Percentiles rank a stretch among this genome's conserved stretches.
Evolutionary conservation across 495 filamentous ascomycete genomes (phyloP).

Genomic region (Chaetomium fimeti): DNA sequence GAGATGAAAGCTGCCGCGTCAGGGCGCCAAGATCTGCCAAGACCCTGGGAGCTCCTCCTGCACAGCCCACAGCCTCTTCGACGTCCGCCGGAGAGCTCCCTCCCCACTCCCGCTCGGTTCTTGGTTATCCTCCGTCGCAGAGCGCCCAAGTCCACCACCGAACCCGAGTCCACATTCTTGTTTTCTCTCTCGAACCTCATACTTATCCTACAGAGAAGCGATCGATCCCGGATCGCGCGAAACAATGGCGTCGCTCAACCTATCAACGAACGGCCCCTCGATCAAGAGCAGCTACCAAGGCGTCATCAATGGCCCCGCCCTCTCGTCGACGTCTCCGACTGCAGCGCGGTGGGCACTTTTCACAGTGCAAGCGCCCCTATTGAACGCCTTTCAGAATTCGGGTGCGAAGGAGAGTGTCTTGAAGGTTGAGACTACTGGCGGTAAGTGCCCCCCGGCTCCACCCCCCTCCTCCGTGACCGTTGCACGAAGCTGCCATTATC

Average conservation of each 20-base stretch:
- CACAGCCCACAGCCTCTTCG: conserved; percentile 22
- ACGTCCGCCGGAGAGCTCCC: conserved; percentile 21
- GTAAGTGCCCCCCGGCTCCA: conserved; percentile 50
- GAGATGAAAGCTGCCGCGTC: not conserved
- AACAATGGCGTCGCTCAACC: conserved; percentile 86
- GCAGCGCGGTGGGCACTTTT: conserved; percentile 82
- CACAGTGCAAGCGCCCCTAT: conserved; percentile 82
- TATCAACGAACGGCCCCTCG: conserved; percentile 84
- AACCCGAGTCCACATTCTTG: not conserved
- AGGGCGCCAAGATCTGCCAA: conserved; percentile 16
- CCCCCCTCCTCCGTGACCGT: conserved; percentile 9
- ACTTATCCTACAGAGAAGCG: conserved; percentile 2
- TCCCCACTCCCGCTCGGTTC: conserved; percentile 15
- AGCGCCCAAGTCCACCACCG: not conserved
- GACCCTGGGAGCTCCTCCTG: conserved; percentile 10
- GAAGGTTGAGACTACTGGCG: conserved; percentile 89
- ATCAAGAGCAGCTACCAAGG: conserved; percentile 90
- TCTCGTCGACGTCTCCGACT: conserved; percentile 58
- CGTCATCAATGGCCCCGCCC: conserved; percentile 69
- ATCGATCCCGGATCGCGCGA: not conserved
- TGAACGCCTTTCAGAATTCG: conserved; percentile 85
- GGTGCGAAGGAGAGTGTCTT: conserved; percentile 87
- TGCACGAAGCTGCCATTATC: not conserved
- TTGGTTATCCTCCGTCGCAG: conserved; percentile 6
- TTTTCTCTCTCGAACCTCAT: not conserved